phyloP scores from a whole-genome alignment of 176 grass and related monocot genomes.

The Stipa capillata region DNA sequence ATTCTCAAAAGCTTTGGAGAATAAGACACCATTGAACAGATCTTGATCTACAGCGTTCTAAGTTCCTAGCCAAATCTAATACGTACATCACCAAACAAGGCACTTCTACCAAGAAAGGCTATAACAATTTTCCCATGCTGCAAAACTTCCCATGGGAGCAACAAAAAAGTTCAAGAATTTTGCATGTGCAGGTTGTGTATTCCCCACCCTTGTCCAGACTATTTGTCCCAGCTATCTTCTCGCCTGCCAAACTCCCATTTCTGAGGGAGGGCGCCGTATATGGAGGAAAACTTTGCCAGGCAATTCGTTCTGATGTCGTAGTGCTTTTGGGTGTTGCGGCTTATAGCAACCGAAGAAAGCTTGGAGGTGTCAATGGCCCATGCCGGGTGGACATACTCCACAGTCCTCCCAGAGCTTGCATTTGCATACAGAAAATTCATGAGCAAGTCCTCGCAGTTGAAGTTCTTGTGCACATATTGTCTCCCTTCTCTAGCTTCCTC shows the following conservation, averaged over 20 bases:
- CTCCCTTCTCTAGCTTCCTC: constrained; percentile 75
- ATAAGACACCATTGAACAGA: neutral
- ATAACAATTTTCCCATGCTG: constrained; percentile 16
- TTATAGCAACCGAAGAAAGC: constrained; percentile 81
- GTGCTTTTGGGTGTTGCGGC: constrained; percentile 73
- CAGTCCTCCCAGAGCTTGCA: constrained; percentile 49
- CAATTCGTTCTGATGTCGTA: constrained; percentile 80
- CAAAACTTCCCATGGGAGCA: constrained; percentile 15
- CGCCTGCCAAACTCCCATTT: constrained; percentile 67
- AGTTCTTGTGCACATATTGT: constrained; percentile 66
- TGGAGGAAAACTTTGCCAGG: constrained; percentile 61
- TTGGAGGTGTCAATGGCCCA: constrained; percentile 99
- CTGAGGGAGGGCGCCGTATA: constrained; percentile 60
- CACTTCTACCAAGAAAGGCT: neutral
- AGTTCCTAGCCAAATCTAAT: constrained; percentile 5
- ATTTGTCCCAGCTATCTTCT: constrained; percentile 76
- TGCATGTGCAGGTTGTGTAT: neutral
- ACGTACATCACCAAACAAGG: neutral
- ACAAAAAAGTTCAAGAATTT: neutral
- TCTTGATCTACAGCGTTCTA: constrained; percentile 1
- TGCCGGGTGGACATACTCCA: constrained; percentile 91
- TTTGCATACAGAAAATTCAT: constrained; percentile 95
- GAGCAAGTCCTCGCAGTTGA: constrained; percentile 95
- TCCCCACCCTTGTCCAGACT: neutral
- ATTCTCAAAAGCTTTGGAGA: neutral